phyloP scores from a whole-genome alignment of 371 early-diverging fungal species.

The Mortierella sp. region DNA sequence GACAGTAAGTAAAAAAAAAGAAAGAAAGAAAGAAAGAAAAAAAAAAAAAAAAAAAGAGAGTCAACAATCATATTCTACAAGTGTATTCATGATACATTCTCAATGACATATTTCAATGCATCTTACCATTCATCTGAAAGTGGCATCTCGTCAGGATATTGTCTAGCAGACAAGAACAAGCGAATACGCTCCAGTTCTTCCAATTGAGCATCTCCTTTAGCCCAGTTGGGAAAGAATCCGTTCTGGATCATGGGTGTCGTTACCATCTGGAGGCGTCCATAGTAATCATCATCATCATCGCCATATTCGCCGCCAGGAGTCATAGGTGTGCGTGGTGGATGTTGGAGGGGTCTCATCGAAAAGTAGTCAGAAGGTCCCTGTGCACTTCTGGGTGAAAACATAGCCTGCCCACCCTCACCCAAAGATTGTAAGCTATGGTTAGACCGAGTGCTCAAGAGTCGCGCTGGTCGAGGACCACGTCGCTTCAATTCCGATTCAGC shows the following conservation, averaged over 20 bases:
- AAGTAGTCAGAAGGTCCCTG: slow-evolving; percentile 39
- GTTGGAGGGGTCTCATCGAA: slow-evolving; percentile 55
- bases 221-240: slow-evolving; percentile 57
- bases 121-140: slow-evolving; percentile 56
- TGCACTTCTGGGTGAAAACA: slow-evolving; percentile 49
- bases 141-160: slow-evolving; percentile 56
- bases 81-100: too few relatives aligned
- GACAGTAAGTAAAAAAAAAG: slow-evolving; percentile 4
- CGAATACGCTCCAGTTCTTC: slow-evolving; percentile 54
- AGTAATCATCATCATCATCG: slow-evolving; percentile 42
- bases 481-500: slow-evolving; percentile 40
- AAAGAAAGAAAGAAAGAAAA: too few relatives aligned
- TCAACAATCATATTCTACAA: not conserved
- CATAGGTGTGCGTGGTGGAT: slow-evolving; percentile 54
- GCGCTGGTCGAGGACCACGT: slow-evolving; percentile 53
- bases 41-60: slow-evolving; percentile 10
- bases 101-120: not conserved
- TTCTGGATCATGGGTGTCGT: slow-evolving; percentile 57
- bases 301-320: slow-evolving; percentile 51
- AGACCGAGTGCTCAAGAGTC: slow-evolving; percentile 46
- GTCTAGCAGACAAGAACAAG: slow-evolving; percentile 37
- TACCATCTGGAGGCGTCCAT: slow-evolving; percentile 53
- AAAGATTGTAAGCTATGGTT: slow-evolving; percentile 39
- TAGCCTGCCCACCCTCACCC: slow-evolving; percentile 24
- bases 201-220: slow-evolving; percentile 56